These are phyloP conservation scores for Xylaria sp. DNA, from an alignment of 2,329 filamentous ascomycete genomes.

Conservation along the genomic window DNA sequence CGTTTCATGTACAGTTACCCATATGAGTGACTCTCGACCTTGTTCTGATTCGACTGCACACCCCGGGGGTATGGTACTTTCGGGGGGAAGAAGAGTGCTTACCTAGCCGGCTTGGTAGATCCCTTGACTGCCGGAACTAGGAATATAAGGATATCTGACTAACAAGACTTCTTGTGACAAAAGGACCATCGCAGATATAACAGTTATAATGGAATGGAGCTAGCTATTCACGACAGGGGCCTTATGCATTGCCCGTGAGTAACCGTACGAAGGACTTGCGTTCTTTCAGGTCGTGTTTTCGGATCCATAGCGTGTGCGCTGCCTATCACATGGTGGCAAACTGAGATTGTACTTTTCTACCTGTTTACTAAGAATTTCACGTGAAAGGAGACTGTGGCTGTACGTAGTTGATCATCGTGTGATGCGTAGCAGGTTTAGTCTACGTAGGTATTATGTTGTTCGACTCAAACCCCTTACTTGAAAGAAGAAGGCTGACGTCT, in stretches of 20 bases:
- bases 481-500: background rate
- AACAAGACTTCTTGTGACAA: background rate
- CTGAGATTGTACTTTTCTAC: background rate
- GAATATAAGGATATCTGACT: background rate
- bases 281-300: background rate
- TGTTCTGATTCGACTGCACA: background rate
- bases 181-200: constrained; percentile 13
- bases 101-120: constrained; percentile 9
- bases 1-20: constrained; percentile 20
- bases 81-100: constrained; percentile 5
- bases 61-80: constrained; percentile 15
- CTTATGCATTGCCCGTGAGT: background rate
- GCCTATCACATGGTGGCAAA: background rate
- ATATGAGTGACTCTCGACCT: background rate
- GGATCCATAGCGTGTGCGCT: background rate
- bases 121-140: constrained; percentile 20
- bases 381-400: background rate
- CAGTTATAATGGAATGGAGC: background rate
- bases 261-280: constrained; percentile 5
- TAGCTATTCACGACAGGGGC: background rate
- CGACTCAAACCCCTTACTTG: background rate
- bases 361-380: background rate
- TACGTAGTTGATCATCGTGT: constrained; percentile 1
- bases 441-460: background rate
- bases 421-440: background rate